phyloP scores from a whole-genome alignment of 129 eudicot species.

The Flaveria linearis region DNA sequence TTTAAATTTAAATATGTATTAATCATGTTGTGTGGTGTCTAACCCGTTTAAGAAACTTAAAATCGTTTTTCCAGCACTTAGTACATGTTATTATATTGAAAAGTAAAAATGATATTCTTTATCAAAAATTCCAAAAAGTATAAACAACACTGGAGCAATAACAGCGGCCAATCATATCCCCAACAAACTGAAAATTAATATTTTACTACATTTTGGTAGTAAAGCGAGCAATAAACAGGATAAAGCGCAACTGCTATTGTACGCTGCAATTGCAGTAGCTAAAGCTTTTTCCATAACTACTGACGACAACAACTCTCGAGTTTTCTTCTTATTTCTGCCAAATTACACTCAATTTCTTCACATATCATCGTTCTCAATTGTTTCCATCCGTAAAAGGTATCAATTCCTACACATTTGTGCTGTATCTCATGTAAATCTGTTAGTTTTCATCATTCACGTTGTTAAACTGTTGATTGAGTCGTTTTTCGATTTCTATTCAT shows the following conservation, averaged over 20 bases:
- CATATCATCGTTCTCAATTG: not conserved
- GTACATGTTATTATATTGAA: too few relatives aligned
- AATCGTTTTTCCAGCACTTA: too few relatives aligned
- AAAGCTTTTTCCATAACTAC: constrained; percentile 7
- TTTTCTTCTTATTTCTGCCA: not conserved
- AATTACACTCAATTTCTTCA: constrained; percentile 10
- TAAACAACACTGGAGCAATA: not conserved
- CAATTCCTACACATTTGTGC: constrained; percentile 16
- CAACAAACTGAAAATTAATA: constrained; percentile 1
- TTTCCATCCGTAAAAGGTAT: constrained; percentile 33
- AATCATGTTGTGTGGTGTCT: too few relatives aligned
- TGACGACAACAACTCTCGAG: not conserved
- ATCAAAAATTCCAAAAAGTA: not conserved
- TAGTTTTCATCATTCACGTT: not conserved
- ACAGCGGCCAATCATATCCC: not conserved
- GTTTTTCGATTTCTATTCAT: constrained; percentile 4
- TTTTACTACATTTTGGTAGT: not conserved
- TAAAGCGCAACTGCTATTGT: constrained; percentile 6
- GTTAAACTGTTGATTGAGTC: constrained; percentile 13
- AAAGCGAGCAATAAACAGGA: constrained; percentile 21
- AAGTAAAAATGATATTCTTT: not conserved
- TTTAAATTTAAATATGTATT: too few relatives aligned
- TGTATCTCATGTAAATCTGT: constrained; percentile 13
- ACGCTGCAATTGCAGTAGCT: constrained; percentile 25
- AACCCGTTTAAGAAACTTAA: too few relatives aligned